Conservation (phyloP, 129 eudicot genomes). For the Glebionis coronaria region DNA sequence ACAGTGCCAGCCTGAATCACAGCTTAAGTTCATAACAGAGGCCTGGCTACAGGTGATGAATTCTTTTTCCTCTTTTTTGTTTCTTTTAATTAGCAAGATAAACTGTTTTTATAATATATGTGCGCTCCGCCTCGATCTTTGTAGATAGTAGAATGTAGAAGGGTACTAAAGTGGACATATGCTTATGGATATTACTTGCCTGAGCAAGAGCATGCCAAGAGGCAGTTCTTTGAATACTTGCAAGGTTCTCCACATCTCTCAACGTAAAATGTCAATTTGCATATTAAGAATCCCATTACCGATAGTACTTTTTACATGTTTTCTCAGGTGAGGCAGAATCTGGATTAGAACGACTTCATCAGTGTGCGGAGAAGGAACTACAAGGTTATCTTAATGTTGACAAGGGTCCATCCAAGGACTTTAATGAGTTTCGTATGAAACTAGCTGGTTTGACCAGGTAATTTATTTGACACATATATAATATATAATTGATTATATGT, state of each 20-base stretch:
- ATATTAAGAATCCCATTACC: neutral
- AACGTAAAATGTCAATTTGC: neutral
- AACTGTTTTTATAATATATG: constrained; percentile 5
- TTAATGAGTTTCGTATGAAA: constrained; percentile 90
- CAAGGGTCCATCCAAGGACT: constrained; percentile 65
- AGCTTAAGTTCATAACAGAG: constrained; percentile 93
- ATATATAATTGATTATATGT: neutral
- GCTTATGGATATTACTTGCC: constrained; percentile 93
- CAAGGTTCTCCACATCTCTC: constrained; percentile 59
- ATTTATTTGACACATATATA: neutral
- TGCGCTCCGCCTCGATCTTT: neutral
- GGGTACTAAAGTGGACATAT: constrained; percentile 97
- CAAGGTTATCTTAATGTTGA: constrained; percentile 59
- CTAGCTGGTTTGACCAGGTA: constrained; percentile 94
- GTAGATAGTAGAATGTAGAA: constrained; percentile 98
- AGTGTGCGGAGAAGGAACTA: constrained; percentile 95
- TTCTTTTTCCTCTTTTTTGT: neutral
- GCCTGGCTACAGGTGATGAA: constrained; percentile 88
- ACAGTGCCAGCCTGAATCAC: constrained; percentile 96
- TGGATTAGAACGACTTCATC: constrained; percentile 93
- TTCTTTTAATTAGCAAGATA: neutral
- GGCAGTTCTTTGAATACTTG: constrained; percentile 93
- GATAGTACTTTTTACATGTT: neutral
- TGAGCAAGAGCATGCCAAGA: constrained; percentile 83
- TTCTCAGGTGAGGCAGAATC: constrained; percentile 94